Percentiles rank a stretch among this genome's conserved stretches.
Conservation (phyloP, 2,329 filamentous ascomycete genomes). For the Lecanicillium sp. region DNA sequence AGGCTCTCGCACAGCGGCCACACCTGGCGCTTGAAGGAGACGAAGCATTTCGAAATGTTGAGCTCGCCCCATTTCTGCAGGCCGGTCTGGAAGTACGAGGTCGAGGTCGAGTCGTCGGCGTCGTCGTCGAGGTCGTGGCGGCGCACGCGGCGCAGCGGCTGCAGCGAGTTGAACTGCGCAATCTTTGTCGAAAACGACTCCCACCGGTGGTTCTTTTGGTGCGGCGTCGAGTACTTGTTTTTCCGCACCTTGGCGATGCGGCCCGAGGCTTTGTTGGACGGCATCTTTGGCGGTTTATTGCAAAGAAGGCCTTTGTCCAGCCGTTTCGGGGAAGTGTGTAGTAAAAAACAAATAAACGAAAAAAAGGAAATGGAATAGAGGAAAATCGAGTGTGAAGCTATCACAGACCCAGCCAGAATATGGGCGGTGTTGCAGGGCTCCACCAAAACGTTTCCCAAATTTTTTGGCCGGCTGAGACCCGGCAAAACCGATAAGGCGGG, state of each 20-base stretch:
- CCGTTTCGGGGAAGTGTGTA: too few species aligned
- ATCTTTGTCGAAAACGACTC: slow-evolving; percentile 88
- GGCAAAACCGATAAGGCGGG: slow-evolving; percentile 28
- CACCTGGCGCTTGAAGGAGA: slow-evolving; percentile 66
- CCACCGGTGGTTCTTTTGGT: slow-evolving; percentile 80
- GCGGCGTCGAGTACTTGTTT: slow-evolving; percentile 61
- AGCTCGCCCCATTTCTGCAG: slow-evolving; percentile 86
- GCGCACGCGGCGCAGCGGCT: slow-evolving; percentile 84
- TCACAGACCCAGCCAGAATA: not conserved
- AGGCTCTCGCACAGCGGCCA: slow-evolving; percentile 79
- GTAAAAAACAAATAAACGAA: too few species aligned
- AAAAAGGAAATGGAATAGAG: slow-evolving; percentile 9
- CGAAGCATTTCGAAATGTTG: slow-evolving; percentile 79
- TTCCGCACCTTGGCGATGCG: slow-evolving; percentile 63
- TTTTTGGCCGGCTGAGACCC: slow-evolving; percentile 25
- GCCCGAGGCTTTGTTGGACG: slow-evolving; percentile 52
- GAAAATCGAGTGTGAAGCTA: slow-evolving; percentile 12
- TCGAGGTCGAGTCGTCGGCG: slow-evolving; percentile 63
- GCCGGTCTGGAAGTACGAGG: slow-evolving; percentile 80
- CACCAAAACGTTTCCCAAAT: slow-evolving; percentile 14
- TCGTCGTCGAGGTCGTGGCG: slow-evolving; percentile 75
- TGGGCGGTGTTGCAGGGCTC: slow-evolving; percentile 3
- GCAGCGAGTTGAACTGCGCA: slow-evolving; percentile 78
- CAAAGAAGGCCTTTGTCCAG: slow-evolving; percentile 13
- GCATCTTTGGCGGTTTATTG: slow-evolving; percentile 42